phyloP scores from a whole-genome alignment of 257 asterid species.

The Nicotiana noctiflora region DNA sequence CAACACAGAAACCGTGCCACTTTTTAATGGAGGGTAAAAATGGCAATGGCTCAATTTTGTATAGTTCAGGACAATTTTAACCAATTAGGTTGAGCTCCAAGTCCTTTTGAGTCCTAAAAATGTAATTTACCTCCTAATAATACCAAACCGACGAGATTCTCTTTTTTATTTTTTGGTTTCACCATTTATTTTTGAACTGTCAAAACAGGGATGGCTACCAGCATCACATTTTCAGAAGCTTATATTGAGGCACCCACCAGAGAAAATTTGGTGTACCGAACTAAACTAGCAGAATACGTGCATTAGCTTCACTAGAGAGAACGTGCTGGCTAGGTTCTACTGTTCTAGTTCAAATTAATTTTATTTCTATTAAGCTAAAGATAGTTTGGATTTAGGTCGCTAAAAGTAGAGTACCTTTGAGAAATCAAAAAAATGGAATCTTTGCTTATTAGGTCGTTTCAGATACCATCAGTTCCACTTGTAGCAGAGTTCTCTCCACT shows the following conservation, averaged over 20 bases:
- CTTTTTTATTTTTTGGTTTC: too few species aligned
- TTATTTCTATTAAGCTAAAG: background rate
- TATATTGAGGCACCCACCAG: background rate
- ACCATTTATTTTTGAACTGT: background rate
- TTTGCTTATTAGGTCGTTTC: constrained; percentile 39
- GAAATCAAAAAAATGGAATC: constrained; percentile 45
- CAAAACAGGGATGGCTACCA: background rate
- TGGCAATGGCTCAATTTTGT: too few species aligned
- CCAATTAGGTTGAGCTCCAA: background rate
- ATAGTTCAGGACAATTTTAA: too few species aligned
- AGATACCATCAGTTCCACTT: constrained; percentile 41
- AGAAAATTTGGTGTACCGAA: background rate
- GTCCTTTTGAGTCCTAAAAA: background rate
- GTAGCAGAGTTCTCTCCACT: constrained; percentile 30
- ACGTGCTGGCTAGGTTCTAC: background rate
- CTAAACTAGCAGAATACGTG: too few species aligned
- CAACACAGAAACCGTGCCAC: too few species aligned
- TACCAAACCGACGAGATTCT: background rate
- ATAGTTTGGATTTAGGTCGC: background rate
- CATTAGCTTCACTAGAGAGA: background rate
- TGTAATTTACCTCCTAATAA: background rate
- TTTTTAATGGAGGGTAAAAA: too few species aligned
- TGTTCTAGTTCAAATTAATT: background rate
- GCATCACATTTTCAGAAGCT: background rate
- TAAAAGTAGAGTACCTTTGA: background rate